Conservation (phyloP, 78 protist species). For the Emiliania huxleyi region DNA sequence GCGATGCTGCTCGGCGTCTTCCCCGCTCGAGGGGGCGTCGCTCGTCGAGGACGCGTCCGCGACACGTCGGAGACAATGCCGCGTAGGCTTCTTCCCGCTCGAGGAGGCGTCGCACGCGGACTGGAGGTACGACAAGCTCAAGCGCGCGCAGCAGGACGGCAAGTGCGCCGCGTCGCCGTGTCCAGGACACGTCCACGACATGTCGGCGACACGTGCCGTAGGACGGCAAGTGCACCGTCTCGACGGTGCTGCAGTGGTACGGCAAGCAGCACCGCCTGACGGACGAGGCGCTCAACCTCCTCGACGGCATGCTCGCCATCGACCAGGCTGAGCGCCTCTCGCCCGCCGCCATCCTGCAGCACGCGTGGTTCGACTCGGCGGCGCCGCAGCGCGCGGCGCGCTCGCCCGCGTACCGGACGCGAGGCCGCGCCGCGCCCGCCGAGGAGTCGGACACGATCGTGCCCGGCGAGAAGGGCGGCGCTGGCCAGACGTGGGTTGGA, state of each 20-base stretch:
- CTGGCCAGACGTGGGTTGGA: neutral
- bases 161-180: neutral
- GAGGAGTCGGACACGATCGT: neutral
- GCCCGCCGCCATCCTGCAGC: neutral
- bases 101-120: neutral
- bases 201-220: neutral
- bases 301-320: neutral
- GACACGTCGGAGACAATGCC: too few species aligned
- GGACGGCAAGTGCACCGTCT: neutral
- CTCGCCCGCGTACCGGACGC: neutral
- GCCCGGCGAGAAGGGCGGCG: too few species aligned
- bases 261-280: neutral
- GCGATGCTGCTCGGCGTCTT: slow-evolving; percentile 7
- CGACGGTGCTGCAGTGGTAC: neutral
- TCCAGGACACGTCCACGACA: too few species aligned
- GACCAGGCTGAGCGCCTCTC: neutral
- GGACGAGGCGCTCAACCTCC: neutral
- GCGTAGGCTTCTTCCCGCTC: slow-evolving; percentile 1
- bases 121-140: neutral
- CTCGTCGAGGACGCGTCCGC: too few species aligned
- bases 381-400: neutral
- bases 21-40: too few species aligned
- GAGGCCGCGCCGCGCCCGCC: neutral
- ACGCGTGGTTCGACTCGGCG: neutral
- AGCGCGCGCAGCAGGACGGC: neutral